Conservation (phyloP, 352 stramenopile genomes). For the Plasmopara viticola region DNA sequence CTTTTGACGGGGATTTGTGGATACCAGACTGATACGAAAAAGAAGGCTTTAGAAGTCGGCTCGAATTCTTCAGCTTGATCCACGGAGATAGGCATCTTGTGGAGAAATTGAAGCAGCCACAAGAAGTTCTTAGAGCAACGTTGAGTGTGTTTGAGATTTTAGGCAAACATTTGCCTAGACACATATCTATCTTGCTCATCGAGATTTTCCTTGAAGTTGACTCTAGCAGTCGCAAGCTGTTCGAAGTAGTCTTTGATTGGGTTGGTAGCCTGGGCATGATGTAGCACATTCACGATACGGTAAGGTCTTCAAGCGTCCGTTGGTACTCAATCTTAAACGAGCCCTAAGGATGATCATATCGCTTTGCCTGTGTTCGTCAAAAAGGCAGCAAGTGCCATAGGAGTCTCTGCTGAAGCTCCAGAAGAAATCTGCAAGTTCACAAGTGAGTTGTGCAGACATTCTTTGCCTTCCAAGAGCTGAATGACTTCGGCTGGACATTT, state of each 20-base stretch:
- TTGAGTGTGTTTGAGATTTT: neutral
- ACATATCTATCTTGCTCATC: neutral
- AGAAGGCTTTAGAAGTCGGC: too few species aligned
- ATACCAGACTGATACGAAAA: neutral
- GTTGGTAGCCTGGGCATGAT: neutral
- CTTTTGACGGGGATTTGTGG: neutral
- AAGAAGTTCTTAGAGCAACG: neutral
- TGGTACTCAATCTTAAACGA: neutral
- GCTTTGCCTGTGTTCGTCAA: neutral
- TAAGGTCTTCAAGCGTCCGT: neutral
- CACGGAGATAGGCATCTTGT: too few species aligned
- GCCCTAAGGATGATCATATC: too few species aligned
- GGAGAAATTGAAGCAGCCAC: neutral
- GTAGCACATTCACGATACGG: neutral
- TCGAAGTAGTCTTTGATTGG: neutral
- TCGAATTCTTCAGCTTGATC: too few species aligned
- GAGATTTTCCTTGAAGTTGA: neutral
- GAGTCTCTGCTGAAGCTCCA: neutral
- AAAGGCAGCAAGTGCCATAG: neutral
- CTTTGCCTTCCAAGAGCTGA: neutral
- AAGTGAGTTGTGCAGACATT: neutral
- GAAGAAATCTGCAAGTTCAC: neutral
- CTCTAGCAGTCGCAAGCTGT: neutral
- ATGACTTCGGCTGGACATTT: neutral
- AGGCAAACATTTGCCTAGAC: neutral